These are phyloP conservation scores for Inga leiocalycina DNA, from an alignment of 306 rosid species.

Conservation along the genomic window DNA sequence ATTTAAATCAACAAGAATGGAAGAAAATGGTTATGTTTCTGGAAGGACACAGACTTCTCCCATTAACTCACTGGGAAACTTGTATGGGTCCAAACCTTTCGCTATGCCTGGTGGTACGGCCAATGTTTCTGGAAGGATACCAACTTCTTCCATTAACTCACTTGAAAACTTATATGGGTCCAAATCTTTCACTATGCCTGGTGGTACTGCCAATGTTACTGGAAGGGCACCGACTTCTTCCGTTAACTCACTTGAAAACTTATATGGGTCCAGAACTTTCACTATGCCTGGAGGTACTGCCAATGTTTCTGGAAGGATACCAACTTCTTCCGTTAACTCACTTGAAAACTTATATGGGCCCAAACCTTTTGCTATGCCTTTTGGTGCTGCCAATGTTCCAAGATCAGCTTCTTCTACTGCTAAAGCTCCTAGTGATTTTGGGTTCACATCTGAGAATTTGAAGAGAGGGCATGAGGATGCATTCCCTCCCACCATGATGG, in stretches of 20 bases:
- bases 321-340: conserved; percentile 40
- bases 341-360: conserved; percentile 36
- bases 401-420: conserved; percentile 43
- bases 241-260: conserved; percentile 32
- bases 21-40: conserved; percentile 34
- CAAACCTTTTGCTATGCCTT: conserved; percentile 35
- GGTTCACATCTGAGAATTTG: conserved; percentile 40
- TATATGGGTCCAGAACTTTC: conserved; percentile 41
- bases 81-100: conserved; percentile 39
- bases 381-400: conserved; percentile 30
- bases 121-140: conserved; percentile 4
- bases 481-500: conserved; percentile 30
- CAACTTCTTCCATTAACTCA: conserved; percentile 40
- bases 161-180: conserved; percentile 36
- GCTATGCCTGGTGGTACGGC: conserved; percentile 34
- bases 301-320: conserved; percentile 13
- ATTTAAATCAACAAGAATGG: conserved; percentile 39
- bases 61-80: conserved; percentile 33
- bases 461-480: conserved; percentile 50
- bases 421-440: conserved; percentile 42
- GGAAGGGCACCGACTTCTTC: conserved; percentile 32
- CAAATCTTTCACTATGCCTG: conserved; percentile 36
- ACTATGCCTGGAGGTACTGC: conserved; percentile 35
- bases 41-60: conserved; percentile 44
- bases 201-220: conserved; percentile 30